Base-by-base conservation (phyloP, 306 rosid genomes). In the Medicago ruthenica region DNA sequence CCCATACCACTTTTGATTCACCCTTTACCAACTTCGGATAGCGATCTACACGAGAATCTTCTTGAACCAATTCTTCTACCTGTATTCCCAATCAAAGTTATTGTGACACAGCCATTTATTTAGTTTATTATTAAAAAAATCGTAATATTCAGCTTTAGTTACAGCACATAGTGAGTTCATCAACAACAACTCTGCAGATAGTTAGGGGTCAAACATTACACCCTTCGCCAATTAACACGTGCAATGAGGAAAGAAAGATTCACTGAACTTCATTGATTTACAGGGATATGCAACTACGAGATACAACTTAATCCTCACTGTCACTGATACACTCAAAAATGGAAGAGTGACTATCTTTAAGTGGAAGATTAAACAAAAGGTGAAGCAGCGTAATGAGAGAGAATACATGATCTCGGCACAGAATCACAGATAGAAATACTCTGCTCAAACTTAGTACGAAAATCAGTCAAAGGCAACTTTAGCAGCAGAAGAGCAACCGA, bases 1-100 rank as follows among this genome's bases (percentile, higher is more conserved):
- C 98, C 98, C 98, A 94, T 40, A 92, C 96, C 70, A 85, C 95
- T 87, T 85, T 94, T 14, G 93, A 87, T 85, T 94, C 98, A 22
- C 96, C 98, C 85, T 92, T 94, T 75, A 94, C 95, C 84, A 90
- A 73, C 86, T 86, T 92, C 5, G 95, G 98, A 83, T 87, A 92
- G 36, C 96, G 80, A 83, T 94, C 97, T 72, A 94, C 81, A 17
- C 94, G 89, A 48, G 97, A 92, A 78, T 94, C 98, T 85, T 90
- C 95, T 79, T 87, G 95, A 83, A 94, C 89, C 85, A 94, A 85
- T 73, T 92, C 95, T 78, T 92, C 98, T 16, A 94, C 96, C 98
- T 94, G 86, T 67, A 70, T 65, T 58, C n/a, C 58, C 11, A 68
- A 70, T 69, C 21, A 47, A 80, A 75, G 71, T 77, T 31, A 71